A percentile compares a stretch with the other conserved stretches of the same genome.
These are phyloP conservation scores for Macaranga tanarius DNA, from an alignment of 441 rosid species.

Conservation along the genomic window DNA sequence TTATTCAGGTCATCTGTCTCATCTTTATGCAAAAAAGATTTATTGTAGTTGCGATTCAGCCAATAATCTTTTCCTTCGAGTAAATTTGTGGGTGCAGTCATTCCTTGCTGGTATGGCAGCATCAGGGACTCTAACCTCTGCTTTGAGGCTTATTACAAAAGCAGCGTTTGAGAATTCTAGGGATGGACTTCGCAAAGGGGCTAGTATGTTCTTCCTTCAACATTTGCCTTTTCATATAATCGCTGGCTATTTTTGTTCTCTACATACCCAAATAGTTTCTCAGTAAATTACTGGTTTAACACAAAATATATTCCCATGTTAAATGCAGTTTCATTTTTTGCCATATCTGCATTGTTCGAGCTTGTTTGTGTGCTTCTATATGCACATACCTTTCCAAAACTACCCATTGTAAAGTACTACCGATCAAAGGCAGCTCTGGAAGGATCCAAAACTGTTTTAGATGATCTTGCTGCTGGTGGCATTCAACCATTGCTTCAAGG, in stretches of 20 bases:
- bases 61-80: conserved; percentile 59
- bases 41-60: no score
- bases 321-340: conserved; percentile 58
- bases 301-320: no score
- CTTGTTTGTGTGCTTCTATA: conserved; percentile 57
- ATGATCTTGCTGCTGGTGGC: conserved; percentile 76
- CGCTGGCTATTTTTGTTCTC: no score
- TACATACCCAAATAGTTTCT: no score
- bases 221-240: not conserved
- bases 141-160: conserved; percentile 60
- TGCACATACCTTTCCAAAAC: conserved; percentile 49
- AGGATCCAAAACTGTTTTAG: conserved; percentile 71
- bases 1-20: conserved; percentile 45
- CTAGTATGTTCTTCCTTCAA: conserved; percentile 42
- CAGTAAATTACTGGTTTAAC: no score
- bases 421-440: conserved; percentile 62
- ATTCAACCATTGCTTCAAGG: conserved; percentile 27
- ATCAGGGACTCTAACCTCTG: conserved; percentile 70
- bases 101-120: conserved; percentile 62
- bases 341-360: conserved; percentile 49
- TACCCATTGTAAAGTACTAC: conserved; percentile 59
- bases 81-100: conserved; percentile 42
- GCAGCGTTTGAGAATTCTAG: conserved; percentile 57
- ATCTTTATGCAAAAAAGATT: no score
- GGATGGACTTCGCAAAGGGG: conserved; percentile 76